These are phyloP conservation scores for Clarireedia monteithiana DNA, from an alignment of 2,329 filamentous ascomycete species.

Conservation along the genomic window DNA sequence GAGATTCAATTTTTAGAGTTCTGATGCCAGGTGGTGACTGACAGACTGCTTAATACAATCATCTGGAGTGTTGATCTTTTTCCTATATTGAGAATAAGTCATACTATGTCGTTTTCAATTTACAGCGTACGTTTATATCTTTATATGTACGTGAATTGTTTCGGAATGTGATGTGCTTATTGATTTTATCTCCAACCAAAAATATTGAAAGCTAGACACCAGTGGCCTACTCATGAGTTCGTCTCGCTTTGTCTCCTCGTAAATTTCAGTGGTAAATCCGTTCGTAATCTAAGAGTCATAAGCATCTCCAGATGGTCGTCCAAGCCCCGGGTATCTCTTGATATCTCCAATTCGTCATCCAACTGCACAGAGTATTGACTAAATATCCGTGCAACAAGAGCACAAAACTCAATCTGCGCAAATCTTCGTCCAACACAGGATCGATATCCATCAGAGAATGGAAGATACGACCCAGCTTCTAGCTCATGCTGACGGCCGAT, in stretches of 20 bases:
- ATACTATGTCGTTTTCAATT: too few relatives aligned
- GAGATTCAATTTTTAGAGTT: neutral
- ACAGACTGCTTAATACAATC: too few relatives aligned
- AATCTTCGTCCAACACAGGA: neutral
- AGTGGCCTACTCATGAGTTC: neutral
- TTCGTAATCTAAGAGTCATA: neutral
- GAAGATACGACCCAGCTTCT: neutral
- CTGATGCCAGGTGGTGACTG: too few relatives aligned
- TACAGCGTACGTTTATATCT: too few relatives aligned
- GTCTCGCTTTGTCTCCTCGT: neutral
- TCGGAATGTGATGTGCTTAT: too few relatives aligned
- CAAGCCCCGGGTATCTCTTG: neutral
- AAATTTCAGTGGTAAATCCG: neutral
- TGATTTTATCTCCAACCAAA: too few relatives aligned
- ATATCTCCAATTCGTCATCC: neutral
- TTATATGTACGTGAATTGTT: too few relatives aligned
- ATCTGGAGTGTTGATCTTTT: too few relatives aligned
- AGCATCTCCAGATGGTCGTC: neutral
- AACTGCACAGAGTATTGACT: neutral
- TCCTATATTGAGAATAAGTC: too few relatives aligned
- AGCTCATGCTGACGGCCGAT: neutral
- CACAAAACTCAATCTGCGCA: neutral
- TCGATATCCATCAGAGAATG: neutral
- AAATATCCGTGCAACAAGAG: neutral
- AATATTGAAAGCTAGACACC: too few relatives aligned